These are phyloP conservation scores for Yarrowia sp. DNA, from an alignment of 805 yeast species.

Conservation along the genomic window DNA sequence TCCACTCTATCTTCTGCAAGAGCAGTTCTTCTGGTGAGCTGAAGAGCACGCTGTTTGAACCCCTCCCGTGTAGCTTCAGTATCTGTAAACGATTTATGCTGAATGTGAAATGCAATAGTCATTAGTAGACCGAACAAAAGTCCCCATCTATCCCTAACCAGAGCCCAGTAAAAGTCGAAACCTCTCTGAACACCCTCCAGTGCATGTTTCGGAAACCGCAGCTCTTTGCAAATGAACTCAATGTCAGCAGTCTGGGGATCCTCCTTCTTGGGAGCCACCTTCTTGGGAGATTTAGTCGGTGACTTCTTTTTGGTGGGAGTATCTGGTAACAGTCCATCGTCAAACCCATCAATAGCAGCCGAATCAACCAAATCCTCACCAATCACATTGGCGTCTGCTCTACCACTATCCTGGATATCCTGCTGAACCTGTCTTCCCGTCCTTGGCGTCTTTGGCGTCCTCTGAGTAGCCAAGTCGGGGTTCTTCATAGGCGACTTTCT, in stretches of 20 bases:
- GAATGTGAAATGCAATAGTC: conserved; percentile 24
- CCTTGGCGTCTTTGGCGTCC: conserved; percentile 10
- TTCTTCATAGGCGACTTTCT: conserved; percentile 13
- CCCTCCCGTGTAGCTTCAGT: not conserved
- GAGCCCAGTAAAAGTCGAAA: conserved; percentile 34
- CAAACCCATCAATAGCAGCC: not conserved
- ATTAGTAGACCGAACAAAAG: conserved; percentile 37
- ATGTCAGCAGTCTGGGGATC: conserved; percentile 33
- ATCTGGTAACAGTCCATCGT: conserved; percentile 6
- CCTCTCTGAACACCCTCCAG: conserved; percentile 35
- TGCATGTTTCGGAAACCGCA: conserved; percentile 30
- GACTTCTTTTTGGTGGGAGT: conserved; percentile 11
- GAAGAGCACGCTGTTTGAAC: conserved; percentile 22
- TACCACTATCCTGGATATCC: not conserved
- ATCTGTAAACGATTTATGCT: conserved; percentile 10
- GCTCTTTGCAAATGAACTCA: conserved; percentile 28
- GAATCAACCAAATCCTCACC: conserved; percentile 21
- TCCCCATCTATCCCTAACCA: conserved; percentile 41
- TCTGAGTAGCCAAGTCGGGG: conserved; percentile 1
- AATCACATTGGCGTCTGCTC: conserved; percentile 1
- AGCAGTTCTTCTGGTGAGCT: conserved; percentile 1
- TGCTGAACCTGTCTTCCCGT: not conserved
- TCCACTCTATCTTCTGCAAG: conserved; percentile 31
- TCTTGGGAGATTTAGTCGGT: conserved; percentile 8
- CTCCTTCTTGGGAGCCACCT: conserved; percentile 30